Conservation (phyloP, 73 alveolate species). For the Paraurostyla sp. region DNA sequence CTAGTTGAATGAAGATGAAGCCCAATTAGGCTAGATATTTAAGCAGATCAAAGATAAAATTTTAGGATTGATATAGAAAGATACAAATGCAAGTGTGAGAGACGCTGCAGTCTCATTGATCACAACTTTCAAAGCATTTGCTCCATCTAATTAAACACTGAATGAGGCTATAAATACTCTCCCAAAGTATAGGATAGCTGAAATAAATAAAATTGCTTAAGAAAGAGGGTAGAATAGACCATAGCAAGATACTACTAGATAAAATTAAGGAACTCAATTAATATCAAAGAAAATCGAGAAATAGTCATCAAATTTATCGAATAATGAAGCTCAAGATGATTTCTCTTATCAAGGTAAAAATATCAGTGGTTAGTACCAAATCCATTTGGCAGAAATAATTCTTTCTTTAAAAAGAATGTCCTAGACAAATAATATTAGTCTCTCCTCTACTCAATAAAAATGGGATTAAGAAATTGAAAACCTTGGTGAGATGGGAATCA, state of each 20-base stretch:
- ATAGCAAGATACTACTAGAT: no score
- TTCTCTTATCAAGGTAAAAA: conserved; percentile 14
- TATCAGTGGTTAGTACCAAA: conserved; percentile 37
- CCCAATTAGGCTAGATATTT: neutral
- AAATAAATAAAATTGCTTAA: conserved; percentile 30
- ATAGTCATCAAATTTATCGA: neutral
- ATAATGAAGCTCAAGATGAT: neutral
- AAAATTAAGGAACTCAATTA: neutral
- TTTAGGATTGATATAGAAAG: conserved; percentile 37
- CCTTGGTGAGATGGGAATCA: conserved; percentile 27
- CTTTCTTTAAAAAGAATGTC: neutral
- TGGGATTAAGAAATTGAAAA: conserved; percentile 44
- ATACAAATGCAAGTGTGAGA: conserved; percentile 68
- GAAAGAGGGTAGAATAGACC: neutral
- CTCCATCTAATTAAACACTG: neutral
- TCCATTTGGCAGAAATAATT: conserved; percentile 43
- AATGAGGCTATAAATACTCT: conserved; percentile 56
- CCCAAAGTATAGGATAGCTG: conserved; percentile 69
- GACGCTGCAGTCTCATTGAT: conserved; percentile 69
- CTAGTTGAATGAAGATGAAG: neutral
- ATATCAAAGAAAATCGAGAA: neutral
- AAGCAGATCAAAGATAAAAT: conserved; percentile 30
- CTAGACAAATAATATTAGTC: neutral
- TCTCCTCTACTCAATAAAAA: neutral
- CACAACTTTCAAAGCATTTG: conserved; percentile 34